These are phyloP conservation scores for Pelargonium fulgidum DNA, from an alignment of 441 rosid species.

Conservation along the genomic window DNA sequence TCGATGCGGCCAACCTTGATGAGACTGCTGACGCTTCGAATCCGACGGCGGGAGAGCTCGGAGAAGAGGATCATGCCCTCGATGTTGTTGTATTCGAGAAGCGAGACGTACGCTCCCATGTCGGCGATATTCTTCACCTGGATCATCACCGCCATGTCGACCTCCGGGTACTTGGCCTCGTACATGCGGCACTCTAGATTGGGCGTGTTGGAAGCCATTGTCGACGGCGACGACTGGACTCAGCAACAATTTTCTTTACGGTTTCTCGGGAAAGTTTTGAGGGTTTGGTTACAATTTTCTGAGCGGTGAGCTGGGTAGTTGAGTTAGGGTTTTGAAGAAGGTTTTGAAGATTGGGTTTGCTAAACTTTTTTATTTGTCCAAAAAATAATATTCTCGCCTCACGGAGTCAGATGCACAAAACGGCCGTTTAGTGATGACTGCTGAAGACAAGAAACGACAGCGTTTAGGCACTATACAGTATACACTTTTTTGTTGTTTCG, in stretches of 20 bases:
- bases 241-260: background rate
- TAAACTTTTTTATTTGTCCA: no score
- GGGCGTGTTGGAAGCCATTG: slow-evolving; percentile 50
- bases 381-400: no score
- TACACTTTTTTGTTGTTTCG: no score
- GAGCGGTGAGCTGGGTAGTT: background rate
- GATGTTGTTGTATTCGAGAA: slow-evolving; percentile 91
- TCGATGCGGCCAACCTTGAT: slow-evolving; percentile 92
- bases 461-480: no score
- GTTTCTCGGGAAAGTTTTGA: slow-evolving; percentile 14
- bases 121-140: slow-evolving; percentile 95
- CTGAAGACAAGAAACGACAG: no score
- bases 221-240: background rate
- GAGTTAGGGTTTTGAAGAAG: slow-evolving; percentile 30
- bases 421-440: no score
- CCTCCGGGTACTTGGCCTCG: slow-evolving; percentile 84
- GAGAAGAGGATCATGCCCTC: slow-evolving; percentile 97
- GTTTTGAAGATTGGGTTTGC: no score
- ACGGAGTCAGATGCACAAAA: no score
- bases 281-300: background rate
- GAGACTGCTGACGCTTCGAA: slow-evolving; percentile 87
- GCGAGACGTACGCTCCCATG: slow-evolving; percentile 92
- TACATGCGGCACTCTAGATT: slow-evolving; percentile 95
- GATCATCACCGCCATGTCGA: slow-evolving; percentile 97
- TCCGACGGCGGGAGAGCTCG: slow-evolving; percentile 96